Conservation (phyloP, 1,284 basidiomycete genomes). For the Heterobasidion occidentale region DNA sequence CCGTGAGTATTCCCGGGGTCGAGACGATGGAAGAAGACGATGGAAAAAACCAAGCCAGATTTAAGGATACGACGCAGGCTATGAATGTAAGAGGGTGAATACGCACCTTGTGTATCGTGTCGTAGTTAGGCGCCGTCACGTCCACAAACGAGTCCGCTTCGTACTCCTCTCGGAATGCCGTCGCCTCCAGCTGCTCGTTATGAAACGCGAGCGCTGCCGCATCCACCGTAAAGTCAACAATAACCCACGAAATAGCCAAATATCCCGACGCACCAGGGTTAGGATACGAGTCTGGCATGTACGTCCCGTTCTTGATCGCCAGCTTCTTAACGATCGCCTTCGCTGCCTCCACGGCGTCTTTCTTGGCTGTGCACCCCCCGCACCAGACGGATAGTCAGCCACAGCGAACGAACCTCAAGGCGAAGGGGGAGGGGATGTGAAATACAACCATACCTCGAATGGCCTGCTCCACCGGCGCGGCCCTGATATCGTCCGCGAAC, state of each 20-base stretch:
- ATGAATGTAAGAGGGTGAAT: constrained; percentile 6
- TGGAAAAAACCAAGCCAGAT: not conserved
- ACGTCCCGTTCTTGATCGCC: constrained; percentile 69
- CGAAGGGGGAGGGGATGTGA: not conserved
- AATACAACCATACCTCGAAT: constrained; percentile 38
- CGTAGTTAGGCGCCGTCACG: constrained; percentile 70
- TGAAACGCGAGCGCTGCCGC: constrained; percentile 69
- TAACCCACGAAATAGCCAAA: not conserved
- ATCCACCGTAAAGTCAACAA: not conserved
- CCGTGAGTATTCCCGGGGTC: not conserved
- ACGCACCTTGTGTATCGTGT: constrained; percentile 72
- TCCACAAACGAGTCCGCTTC: constrained; percentile 74
- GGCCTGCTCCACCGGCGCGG: constrained; percentile 53
- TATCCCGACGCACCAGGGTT: constrained; percentile 71
- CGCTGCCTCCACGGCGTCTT: constrained; percentile 64
- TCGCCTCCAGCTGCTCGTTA: constrained; percentile 85
- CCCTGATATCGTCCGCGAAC: constrained; percentile 90
- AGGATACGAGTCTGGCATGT: constrained; percentile 84
- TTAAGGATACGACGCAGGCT: constrained; percentile 1
- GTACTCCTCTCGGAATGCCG: constrained; percentile 85
- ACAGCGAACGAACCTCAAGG: not conserved
- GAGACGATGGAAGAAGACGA: not conserved
- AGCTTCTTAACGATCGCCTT: constrained; percentile 74
- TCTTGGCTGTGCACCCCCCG: constrained; percentile 40
- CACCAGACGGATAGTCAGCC: no score